A percentile compares a stretch with the other conserved stretches of the same genome.
Evolutionary conservation across 75 land plant genomes (phyloP).

Genomic region (Cupressus sempervirens): DNA sequence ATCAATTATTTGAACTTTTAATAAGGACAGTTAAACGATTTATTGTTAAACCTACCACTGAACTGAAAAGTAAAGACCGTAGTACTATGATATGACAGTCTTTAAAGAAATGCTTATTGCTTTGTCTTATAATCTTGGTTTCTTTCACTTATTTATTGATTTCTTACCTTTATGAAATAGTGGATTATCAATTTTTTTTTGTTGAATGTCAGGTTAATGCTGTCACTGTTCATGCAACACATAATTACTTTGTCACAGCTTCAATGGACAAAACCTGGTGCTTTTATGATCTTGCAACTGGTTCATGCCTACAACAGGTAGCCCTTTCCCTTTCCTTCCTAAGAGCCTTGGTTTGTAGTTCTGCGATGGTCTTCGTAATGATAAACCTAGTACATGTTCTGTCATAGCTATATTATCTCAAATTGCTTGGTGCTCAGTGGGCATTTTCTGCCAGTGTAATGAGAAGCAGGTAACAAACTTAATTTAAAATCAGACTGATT

Average conservation of each 20-base stretch:
- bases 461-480: neutral
- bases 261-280: conserved; percentile 92
- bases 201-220: conserved; percentile 69
- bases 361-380: neutral
- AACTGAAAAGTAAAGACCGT: neutral
- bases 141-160: neutral
- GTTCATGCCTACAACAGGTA: conserved; percentile 82
- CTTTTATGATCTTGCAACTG: conserved; percentile 87
- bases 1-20: neutral
- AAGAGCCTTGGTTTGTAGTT: neutral
- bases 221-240: conserved; percentile 93
- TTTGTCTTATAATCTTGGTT: neutral
- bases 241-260: conserved; percentile 91
- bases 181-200: neutral
- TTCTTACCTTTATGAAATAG: neutral
- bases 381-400: neutral
- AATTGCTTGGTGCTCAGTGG: neutral
- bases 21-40: neutral
- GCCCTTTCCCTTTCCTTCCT: neutral
- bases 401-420: neutral
- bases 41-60: neutral
- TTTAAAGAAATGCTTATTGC: neutral
- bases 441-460: neutral
- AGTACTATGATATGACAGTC: neutral
- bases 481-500: neutral